Evolutionary conservation across 2,329 filamentous ascomycete species (phyloP), one percentile per base, ranked within the genome.

Genomic region (Cladosporium sp.): DNA sequence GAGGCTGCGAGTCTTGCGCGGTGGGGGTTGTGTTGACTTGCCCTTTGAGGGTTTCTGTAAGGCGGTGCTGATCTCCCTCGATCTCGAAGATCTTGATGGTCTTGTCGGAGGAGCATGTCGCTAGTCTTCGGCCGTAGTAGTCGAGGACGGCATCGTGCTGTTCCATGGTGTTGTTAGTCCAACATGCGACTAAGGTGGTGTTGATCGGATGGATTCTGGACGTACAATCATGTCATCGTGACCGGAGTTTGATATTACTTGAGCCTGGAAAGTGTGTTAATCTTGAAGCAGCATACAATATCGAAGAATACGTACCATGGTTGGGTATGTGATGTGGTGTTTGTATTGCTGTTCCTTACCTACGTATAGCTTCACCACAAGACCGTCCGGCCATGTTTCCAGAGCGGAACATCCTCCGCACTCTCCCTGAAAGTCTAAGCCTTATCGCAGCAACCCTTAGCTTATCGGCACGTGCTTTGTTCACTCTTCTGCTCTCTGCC

Each of bases 221-320:
- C 88, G 66, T 90, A 97, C 92, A 80, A 98, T 96, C 92, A 97
- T 97, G 70, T 96, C 92, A 85, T 97, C 92, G 77, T 98, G 93
- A 67, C 86, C 86, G 55, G 85, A 86, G 71, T 88, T 90, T 58
- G 85, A 81, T 72, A 91, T 90, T 63, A 88, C 83, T 76, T 91
- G 86, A 53, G 85, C 79, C 83, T 85, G 66, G 8, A 43, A 13
- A 27, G 16, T 41, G 47, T 57, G 11, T 54, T 46, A 42, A 20
- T 35, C 4, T n/a, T 35, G 32, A 4, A 7, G 4, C n/a, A 27
- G 7, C 6, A 15, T 27, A 30, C 19, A 16, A 5, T 22, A 12
- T 5, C 7, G n/a, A n/a, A n/a, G n/a, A n/a, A 7, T 18, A 33
- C 25, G 4, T 38, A 50, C 48, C 48, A 50, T 50, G 48, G 11